Evolutionary conservation across 1,139 yeast species (phyloP).

Genomic region (Blastobotrys ciferrii): DNA sequence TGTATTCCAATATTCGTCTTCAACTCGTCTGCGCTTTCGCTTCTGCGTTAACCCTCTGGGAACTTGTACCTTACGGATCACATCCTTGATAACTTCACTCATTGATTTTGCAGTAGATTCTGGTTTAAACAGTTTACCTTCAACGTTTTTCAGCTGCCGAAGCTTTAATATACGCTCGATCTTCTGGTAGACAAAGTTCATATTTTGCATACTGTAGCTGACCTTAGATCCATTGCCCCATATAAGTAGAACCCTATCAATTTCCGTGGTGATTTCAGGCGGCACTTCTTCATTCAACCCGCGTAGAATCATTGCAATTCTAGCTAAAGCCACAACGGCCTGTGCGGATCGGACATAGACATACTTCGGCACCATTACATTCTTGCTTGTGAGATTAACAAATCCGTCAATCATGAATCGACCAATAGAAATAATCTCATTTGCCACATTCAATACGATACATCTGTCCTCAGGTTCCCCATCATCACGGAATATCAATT

Average conservation of each 20-base stretch:
- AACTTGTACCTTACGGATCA: background rate
- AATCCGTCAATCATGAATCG: background rate
- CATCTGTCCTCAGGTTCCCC: background rate
- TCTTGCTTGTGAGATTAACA: background rate
- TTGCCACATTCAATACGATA: background rate
- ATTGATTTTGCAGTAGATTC: constrained; percentile 1
- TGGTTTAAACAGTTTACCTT: background rate
- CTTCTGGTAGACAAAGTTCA: background rate
- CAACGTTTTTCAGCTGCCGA: background rate
- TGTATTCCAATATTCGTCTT: constrained; percentile 5
- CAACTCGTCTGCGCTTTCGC: constrained; percentile 3
- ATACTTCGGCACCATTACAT: constrained; percentile 1
- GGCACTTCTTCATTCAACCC: constrained; percentile 1
- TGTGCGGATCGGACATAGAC: constrained; percentile 5
- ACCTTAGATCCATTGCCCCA: constrained; percentile 1
- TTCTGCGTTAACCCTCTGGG: background rate
- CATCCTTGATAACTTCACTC: background rate
- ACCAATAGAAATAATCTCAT: constrained; percentile 1
- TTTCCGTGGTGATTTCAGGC: background rate
- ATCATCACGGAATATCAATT: constrained; percentile 2
- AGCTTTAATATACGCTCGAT: background rate
- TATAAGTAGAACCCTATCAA: background rate
- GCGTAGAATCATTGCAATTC: background rate
- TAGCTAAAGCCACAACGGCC: background rate
- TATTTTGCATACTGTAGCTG: constrained; percentile 8